Base-by-base conservation (phyloP, 2,329 filamentous ascomycete genomes). In the Fusarium mundagurra region DNA sequence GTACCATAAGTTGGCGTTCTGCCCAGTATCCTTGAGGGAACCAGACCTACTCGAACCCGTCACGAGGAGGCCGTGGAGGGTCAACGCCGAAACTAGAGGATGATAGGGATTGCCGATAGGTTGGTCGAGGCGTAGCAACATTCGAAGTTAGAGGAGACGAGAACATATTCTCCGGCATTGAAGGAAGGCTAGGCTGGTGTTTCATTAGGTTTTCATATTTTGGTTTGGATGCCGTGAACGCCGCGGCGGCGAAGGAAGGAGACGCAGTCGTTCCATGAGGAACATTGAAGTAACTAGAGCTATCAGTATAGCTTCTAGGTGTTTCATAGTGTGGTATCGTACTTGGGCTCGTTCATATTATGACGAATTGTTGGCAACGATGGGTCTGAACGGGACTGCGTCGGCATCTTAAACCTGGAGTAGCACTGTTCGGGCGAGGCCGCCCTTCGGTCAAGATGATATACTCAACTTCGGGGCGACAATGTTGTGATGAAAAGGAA, bases 1-100 rank as follows among this genome's bases (percentile, higher is more conserved):
- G 76, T 8, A 68, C 54, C 29, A 67, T 62, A 33, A 76, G 64
- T 53, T 86, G 82, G n/a, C 89, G 84, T 79, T 91, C 89, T n/a
- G 89, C 89, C 89, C 88, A 91, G 77, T 89, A 91, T 11, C 89
- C 89, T 59, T 86, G 87, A 3, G 89, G 89, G 77, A 89, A 90
- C 89, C 89, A 91, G 31, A 91, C 89, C 89, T 88, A 91, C 81
- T 91, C 89, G 76, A 81, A 84, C 45, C 89, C 88, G 50, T 86
- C 84, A 55, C 81, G 86, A 61, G 89, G 81, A n/a, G 87, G 85
- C 5, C 89, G 86, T 31, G 89, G 89, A 6, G 89, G 89, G 64
- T 91, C 88, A 34, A 87, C 78, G 22, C 78, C 80, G 24, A 79
- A 82, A 59, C 68, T 61, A 22, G 75, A 69, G 18, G 75, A 72